Conservation (phyloP, 805 yeast genomes). For the Ogataea trehaloabstinens region DNA sequence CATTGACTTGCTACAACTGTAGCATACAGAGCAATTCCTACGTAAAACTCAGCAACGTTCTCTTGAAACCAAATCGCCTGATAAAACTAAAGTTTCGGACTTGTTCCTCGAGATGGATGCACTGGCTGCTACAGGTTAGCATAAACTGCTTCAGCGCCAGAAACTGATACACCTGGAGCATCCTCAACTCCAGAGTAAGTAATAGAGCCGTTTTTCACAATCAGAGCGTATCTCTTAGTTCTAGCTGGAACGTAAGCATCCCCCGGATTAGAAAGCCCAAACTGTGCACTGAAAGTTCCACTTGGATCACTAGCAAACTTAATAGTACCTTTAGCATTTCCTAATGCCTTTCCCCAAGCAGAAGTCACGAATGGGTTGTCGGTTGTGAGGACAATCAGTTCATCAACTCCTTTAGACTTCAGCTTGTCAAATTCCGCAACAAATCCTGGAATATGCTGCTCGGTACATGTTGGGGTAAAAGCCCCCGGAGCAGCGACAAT, state of each 20-base stretch:
- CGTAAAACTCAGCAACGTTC: no score
- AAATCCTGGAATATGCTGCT: slow-evolving; percentile 41
- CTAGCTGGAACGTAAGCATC: slow-evolving; percentile 55
- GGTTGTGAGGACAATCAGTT: slow-evolving; percentile 37
- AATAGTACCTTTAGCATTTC: slow-evolving; percentile 31
- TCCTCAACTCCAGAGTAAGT: slow-evolving; percentile 43
- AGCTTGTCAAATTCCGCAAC: slow-evolving; percentile 34
- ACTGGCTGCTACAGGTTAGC: slow-evolving; percentile 13
- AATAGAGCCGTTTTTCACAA: slow-evolving; percentile 47
- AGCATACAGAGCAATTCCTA: no score
- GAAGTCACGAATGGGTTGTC: slow-evolving; percentile 42
- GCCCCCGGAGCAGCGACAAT: slow-evolving; percentile 51
- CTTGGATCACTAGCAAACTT: slow-evolving; percentile 68
- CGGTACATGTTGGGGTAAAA: slow-evolving; percentile 49
- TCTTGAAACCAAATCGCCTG: no score
- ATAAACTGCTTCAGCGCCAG: slow-evolving; percentile 44
- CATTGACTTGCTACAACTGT: no score
- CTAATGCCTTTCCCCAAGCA: slow-evolving; percentile 50
- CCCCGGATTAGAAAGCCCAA: slow-evolving; percentile 56
- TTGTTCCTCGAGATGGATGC: no score
- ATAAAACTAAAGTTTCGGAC: no score
- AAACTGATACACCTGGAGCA: slow-evolving; percentile 40
- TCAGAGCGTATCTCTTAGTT: slow-evolving; percentile 69
- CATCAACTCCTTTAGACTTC: slow-evolving; percentile 39
- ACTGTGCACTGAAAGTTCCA: slow-evolving; percentile 53